phyloP scores from a whole-genome alignment of 306 rosid species.

The Lathyrus sativus region DNA sequence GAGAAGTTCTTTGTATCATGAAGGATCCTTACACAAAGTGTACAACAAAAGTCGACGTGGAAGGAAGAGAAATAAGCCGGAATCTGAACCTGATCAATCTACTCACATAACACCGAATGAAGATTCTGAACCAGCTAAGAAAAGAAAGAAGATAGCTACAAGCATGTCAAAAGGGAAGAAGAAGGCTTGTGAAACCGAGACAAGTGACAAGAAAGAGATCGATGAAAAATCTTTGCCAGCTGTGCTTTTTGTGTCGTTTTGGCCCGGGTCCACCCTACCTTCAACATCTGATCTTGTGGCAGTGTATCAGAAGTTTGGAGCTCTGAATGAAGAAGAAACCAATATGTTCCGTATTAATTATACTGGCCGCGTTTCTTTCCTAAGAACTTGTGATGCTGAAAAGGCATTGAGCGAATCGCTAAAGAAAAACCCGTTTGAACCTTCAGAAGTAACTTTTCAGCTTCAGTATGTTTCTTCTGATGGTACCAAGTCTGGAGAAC shows the following conservation, averaged over 20 bases:
- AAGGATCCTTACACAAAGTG: constrained; percentile 47
- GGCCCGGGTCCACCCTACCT: constrained; percentile 62
- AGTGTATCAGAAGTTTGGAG: constrained; percentile 59
- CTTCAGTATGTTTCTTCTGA: constrained; percentile 35
- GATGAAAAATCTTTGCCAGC: constrained; percentile 43
- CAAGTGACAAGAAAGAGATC: constrained; percentile 17
- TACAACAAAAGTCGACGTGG: constrained; percentile 42
- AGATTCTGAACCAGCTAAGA: constrained; percentile 42
- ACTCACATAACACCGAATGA: constrained; percentile 19
- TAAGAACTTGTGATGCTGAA: constrained; percentile 52
- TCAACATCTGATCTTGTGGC: constrained; percentile 61
- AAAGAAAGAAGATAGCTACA: constrained; percentile 35
- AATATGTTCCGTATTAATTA: constrained; percentile 49
- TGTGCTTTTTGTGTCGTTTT: constrained; percentile 54
- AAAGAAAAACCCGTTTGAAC: constrained; percentile 55
- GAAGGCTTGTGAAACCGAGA: constrained; percentile 32
- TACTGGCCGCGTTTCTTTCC: constrained; percentile 69
- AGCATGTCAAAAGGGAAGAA: constrained; percentile 10
- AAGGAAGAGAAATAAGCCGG: constrained; percentile 57
- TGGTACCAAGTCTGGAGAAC: constrained; percentile 50
- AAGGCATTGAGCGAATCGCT: constrained; percentile 56
- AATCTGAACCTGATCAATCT: constrained; percentile 42
- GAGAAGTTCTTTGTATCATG: constrained; percentile 57
- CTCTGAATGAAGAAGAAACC: constrained; percentile 61
- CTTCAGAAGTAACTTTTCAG: constrained; percentile 48